A percentile compares a stretch with the other conserved stretches of the same genome.
Conservation (phyloP, 108 stramenopile genomes). For the Pinguiococcus pyrenoidosus region DNA sequence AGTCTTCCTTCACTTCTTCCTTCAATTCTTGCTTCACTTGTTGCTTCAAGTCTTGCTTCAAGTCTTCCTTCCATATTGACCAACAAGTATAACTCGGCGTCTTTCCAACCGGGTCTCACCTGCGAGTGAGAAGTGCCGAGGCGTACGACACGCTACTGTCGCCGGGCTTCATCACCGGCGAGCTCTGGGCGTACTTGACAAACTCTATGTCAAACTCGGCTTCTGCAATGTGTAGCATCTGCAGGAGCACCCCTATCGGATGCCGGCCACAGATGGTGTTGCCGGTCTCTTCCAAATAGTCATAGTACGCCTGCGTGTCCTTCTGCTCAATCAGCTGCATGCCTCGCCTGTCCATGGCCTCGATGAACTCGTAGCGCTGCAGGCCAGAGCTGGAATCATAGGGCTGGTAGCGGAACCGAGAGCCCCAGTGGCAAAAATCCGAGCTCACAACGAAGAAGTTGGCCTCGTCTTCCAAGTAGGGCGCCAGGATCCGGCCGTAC, state of each 20-base stretch:
- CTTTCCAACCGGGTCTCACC: no score
- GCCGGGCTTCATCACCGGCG: no score
- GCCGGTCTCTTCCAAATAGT: constrained; percentile 16
- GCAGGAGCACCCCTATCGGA: constrained; percentile 20
- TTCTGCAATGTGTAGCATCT: not conserved
- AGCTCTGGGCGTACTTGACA: constrained; percentile 2
- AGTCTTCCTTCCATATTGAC: no score
- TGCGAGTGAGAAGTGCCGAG: not conserved
- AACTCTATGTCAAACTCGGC: not conserved
- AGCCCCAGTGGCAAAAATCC: constrained; percentile 42
- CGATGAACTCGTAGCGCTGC: constrained; percentile 22
- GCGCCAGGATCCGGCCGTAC: constrained; percentile 25
- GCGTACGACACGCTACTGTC: constrained; percentile 1
- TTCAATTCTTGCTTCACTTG: no score
- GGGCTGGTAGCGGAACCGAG: constrained; percentile 27
- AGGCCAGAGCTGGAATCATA: constrained; percentile 6
- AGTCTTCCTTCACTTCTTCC: no score
- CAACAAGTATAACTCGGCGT: no score
- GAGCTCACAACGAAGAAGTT: constrained; percentile 35
- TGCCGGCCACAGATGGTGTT: constrained; percentile 42
- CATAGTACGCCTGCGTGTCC: constrained; percentile 12
- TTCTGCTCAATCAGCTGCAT: constrained; percentile 22
- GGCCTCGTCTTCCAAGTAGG: constrained; percentile 16
- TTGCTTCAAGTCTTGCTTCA: no score
- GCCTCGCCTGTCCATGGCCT: constrained; percentile 29